Base-by-base conservation (phyloP, 2,329 filamentous ascomycete species). In the Aquanectria penicillioides region DNA sequence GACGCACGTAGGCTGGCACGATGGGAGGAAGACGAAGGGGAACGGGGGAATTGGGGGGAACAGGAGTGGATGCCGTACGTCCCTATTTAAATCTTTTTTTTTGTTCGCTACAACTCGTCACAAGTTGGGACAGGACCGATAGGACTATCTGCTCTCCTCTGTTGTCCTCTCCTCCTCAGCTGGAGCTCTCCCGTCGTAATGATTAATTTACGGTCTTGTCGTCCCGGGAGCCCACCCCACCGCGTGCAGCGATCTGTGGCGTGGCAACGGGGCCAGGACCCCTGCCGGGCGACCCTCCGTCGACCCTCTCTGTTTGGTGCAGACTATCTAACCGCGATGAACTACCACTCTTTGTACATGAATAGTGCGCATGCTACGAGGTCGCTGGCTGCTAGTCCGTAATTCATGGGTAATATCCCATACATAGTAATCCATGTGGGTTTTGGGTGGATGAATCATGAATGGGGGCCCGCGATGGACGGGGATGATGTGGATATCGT, bases 231-330 rank as follows among this genome's bases (percentile, higher is more conserved):
- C 53, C 63, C 66, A 63, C 63, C 61, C 67, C 65, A 67, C 67
- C 54, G 53, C 63, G 59, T 50, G 57, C 51, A 61, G 47, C 63
- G 50, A 68, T 65, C 66, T 66, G 67, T 62, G 64, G 67, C 65
- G 65, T 67, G 64, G 59, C 66, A 69, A 66, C 59, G 49, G 52
- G 46, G 36, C 64, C 41, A 68, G 66, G 66, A 59, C n/a, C n/a
- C n/a, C n/a, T n/a, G n/a, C n/a, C n/a, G n/a, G n/a, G n/a, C n/a
- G n/a, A n/a, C n/a, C 52, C 66, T 63, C 64, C 41, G 55, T 57
- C 34, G 43, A 29, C 23, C 37, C 46, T 17, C 38, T 54, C 34
- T 28, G 25, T 23, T 31, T 46, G 28, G 11, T 15, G 20, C 28
- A n/a, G n/a, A 9, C 11, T n/a, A 17, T 46, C 6, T 33, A n/a